Evolutionary conservation across 345 rosid species (phyloP), one percentile per base, ranked within the genome.

Genomic region (Moricandia arvensis): DNA sequence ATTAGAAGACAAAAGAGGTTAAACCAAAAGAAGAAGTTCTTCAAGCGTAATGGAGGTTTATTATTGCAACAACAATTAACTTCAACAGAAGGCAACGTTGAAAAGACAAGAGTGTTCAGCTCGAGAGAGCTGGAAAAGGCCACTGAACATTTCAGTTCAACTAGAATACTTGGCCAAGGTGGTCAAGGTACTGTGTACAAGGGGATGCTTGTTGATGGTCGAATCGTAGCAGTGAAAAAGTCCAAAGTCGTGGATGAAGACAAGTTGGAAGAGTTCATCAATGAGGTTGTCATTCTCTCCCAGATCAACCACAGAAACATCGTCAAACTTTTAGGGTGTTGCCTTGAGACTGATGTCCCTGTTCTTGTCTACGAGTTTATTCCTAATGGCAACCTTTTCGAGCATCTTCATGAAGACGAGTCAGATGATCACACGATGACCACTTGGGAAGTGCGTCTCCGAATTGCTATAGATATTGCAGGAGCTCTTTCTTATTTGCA

Each of bases 331-430:
- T 16, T 86, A 7, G 86, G 87, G 1, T 82, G 86, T 21, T 83
- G 86, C 59, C 68, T 86, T 16, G 89, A 85, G 78, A 85, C 80
- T 0, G 21, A 59, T 4, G 87, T 84, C 4, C 90, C 85, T 1
- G 13, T 85, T 38, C 38, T 86, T 9, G 85, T 85, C 21, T 83
- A 81, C 26, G 85, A 83, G 68, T 75, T 51, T 16, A 61, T 75
- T 49, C 26, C 79, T 6, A 78, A 37, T 27, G 66, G 74, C n/a
- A 85, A 81, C 5, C 72, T 85, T 7, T 85, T 77, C 6, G 41
- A 45, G n/a, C 75, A 82, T 30, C 78, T 85, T 33, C 73, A 75
- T 7, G 86, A n/a, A n/a, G n/a, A 83, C 8, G 75, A 72, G 2
- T 78, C 29, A 0, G 81, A 69, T 10, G 70, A 55, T 49, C 63